phyloP scores from a whole-genome alignment of 768 basidiomycete species.

The Dendrothele bispora region DNA sequence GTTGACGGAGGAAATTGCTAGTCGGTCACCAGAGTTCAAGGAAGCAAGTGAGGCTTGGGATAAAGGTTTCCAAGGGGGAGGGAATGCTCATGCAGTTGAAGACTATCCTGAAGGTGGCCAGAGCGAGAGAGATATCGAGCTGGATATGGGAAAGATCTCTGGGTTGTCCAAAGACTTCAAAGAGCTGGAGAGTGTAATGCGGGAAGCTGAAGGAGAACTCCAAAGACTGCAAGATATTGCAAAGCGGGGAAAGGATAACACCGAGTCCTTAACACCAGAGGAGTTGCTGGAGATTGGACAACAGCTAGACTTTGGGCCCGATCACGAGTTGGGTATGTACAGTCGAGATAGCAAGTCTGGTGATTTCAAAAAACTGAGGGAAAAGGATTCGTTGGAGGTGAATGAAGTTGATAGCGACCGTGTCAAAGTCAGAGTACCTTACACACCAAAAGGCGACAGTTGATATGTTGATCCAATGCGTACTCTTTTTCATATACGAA shows the following conservation, averaged over 20 bases:
- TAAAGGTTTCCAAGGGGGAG: not conserved
- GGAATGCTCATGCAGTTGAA: not conserved
- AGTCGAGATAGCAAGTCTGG: no score
- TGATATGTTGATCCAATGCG: no score
- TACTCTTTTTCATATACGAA: no score
- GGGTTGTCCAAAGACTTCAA: not conserved
- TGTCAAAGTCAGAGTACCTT: constrained; percentile 4
- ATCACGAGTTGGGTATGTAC: no score
- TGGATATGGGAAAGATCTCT: not conserved
- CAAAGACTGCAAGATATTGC: not conserved
- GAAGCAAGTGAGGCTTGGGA: constrained; percentile 5
- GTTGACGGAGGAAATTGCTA: not conserved
- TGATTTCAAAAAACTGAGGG: no score
- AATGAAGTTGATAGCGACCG: constrained; percentile 1
- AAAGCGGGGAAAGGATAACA: not conserved
- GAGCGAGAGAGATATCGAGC: no score
- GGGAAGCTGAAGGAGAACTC: not conserved
- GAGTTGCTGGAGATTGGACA: not conserved
- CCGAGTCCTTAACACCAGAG: not conserved
- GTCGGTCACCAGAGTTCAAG: constrained; percentile 6
- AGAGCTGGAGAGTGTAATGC: constrained; percentile 4
- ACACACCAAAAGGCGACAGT: no score
- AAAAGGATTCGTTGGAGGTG: no score
- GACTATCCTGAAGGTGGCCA: not conserved
- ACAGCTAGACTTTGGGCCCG: no score